Evolutionary conservation across 371 early-diverging fungal species (phyloP).

Genomic region (Basidiobolus meristosporus): DNA sequence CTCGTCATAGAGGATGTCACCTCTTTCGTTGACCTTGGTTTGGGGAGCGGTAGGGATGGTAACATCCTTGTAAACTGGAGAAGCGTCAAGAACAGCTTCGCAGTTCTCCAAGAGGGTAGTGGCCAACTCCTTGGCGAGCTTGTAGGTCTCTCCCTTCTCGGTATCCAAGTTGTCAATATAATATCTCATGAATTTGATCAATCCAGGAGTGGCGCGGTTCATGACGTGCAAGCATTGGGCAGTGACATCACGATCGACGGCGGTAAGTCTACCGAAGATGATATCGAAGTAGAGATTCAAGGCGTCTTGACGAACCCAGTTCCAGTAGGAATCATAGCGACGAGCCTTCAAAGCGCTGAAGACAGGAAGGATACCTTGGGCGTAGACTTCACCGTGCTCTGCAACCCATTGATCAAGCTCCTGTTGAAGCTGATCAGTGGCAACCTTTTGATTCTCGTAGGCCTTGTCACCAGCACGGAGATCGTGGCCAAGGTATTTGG

Average conservation of each 20-base stretch:
- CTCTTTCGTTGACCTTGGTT: slow-evolving; percentile 55
- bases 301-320: slow-evolving; percentile 92
- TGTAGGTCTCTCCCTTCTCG: slow-evolving; percentile 64
- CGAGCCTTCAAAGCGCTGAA: slow-evolving; percentile 78
- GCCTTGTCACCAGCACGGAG: slow-evolving; percentile 56
- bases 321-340: slow-evolving; percentile 88
- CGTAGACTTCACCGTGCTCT: slow-evolving; percentile 79
- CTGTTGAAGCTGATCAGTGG: slow-evolving; percentile 26
- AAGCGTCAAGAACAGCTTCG: slow-evolving; percentile 44
- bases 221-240: slow-evolving; percentile 79
- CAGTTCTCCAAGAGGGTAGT: slow-evolving; percentile 75
- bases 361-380: slow-evolving; percentile 67
- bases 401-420: slow-evolving; percentile 75
- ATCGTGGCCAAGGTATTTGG: slow-evolving; percentile 75
- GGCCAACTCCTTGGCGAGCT: slow-evolving; percentile 61
- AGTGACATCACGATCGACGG: slow-evolving; percentile 77
- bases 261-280: slow-evolving; percentile 74
- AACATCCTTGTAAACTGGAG: slow-evolving; percentile 77
- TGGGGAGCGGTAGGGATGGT: slow-evolving; percentile 61
- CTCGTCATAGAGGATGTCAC: slow-evolving; percentile 70
- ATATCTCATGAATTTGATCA: slow-evolving; percentile 77
- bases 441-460: slow-evolving; percentile 28
- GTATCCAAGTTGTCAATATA: slow-evolving; percentile 50
- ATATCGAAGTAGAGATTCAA: slow-evolving; percentile 79
- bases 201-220: slow-evolving; percentile 70